A percentile compares a stretch with the other conserved stretches of the same genome.
These are phyloP conservation scores for Helotiales sp. DNA, from an alignment of 2,329 filamentous ascomycete genomes.

Conservation along the genomic window DNA sequence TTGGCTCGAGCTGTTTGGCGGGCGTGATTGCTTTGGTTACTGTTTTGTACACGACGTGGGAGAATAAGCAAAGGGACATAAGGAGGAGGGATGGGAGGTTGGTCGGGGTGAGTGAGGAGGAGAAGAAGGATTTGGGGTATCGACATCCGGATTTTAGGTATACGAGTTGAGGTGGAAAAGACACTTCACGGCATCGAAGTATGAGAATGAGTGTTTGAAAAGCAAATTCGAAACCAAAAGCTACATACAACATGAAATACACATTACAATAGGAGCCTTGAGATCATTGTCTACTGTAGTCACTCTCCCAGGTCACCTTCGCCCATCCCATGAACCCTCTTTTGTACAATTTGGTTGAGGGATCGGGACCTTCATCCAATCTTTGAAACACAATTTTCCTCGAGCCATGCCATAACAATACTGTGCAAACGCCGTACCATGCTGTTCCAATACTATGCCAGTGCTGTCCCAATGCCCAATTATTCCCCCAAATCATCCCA, in stretches of 20 bases:
- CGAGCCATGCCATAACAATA: no score
- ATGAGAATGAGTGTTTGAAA: neutral
- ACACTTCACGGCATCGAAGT: neutral
- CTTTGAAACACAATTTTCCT: no score
- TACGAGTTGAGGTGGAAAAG: slow-evolving; percentile 31
- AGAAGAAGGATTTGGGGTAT: slow-evolving; percentile 44
- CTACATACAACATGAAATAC: neutral
- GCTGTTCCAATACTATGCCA: no score
- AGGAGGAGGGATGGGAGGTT: slow-evolving; percentile 42
- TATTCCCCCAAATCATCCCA: no score
- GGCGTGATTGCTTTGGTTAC: slow-evolving; percentile 38
- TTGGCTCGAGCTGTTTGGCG: slow-evolving; percentile 40
- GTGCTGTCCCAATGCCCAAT: no score
- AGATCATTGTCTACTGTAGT: no score
- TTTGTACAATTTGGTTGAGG: no score
- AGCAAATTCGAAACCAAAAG: neutral
- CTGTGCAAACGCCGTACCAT: no score
- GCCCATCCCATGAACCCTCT: no score
- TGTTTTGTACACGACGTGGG: slow-evolving; percentile 45
- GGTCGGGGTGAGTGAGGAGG: slow-evolving; percentile 39
- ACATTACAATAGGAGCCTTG: no score
- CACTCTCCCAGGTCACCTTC: no score
- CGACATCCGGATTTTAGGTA: slow-evolving; percentile 47
- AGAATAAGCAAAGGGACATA: slow-evolving; percentile 42
- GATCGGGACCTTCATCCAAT: no score